phyloP scores from a whole-genome alignment of 1,139 yeast genomes.

The Saccharomycopsis hybrid region DNA sequence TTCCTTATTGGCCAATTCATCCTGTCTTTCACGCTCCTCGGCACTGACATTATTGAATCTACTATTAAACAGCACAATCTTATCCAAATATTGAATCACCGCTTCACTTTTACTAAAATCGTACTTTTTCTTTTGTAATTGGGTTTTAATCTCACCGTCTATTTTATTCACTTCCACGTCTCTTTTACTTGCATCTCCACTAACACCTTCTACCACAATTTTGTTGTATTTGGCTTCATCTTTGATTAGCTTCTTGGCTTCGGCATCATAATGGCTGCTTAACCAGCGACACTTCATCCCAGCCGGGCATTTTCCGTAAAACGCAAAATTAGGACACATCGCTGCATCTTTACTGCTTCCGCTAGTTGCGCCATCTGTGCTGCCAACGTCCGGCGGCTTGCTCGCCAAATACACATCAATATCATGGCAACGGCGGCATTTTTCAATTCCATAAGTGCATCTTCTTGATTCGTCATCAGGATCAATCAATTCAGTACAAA shows the following conservation, averaged over 20 bases:
- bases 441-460: conserved; percentile 61
- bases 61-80: conserved; percentile 35
- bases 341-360: too few relatives aligned
- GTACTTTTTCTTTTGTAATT: conserved; percentile 51
- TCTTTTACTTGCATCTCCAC: conserved; percentile 25
- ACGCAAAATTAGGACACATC: conserved; percentile 76
- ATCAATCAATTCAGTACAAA: conserved; percentile 59
- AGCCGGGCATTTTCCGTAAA: conserved; percentile 84
- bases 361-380: too few relatives aligned
- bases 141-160: conserved; percentile 42
- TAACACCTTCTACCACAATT: conserved; percentile 22
- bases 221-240: conserved; percentile 38
- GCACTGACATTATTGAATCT: conserved; percentile 24
- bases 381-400: conserved; percentile 65
- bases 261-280: conserved; percentile 55
- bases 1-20: too few relatives aligned
- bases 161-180: conserved; percentile 67
- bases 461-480: conserved; percentile 36
- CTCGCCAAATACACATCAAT: conserved; percentile 51
- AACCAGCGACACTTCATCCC: conserved; percentile 94
- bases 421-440: conserved; percentile 76
- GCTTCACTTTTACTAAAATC: conserved; percentile 49
- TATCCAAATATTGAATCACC: conserved; percentile 51
- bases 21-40: conserved; percentile 18
- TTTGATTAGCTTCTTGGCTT: conserved; percentile 39